Evolutionary conservation across 331 rosid species (phyloP), one percentile per base, ranked within the genome.

Genomic region (Malus hybrid): DNA sequence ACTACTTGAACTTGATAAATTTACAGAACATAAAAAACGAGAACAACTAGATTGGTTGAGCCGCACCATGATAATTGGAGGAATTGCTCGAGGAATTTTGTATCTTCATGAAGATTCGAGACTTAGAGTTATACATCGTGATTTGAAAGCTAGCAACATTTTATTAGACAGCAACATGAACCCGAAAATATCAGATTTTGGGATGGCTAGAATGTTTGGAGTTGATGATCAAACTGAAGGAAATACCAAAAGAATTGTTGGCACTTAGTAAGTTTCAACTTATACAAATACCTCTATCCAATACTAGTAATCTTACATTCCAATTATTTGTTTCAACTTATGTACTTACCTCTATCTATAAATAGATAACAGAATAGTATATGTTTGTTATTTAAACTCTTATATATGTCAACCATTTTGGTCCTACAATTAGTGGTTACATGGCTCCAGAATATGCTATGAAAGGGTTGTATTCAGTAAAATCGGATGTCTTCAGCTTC

Each of bases 371-470:
- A 10, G 5, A 42, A 42, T 0, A 42, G 48, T 56, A 18, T 8
- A n/a, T 56, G 0, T 58, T n/a, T 24, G 24, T 6, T 5, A 0
- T 10, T 10, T 20, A 8, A 58, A 20, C 28, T 58, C 16, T 20
- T 0, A 20, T 58, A 10, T 42, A 42, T 10, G 5, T 20, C 15
- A 58, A 58, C 26, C 22, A 10, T 58, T 58, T 20, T 7, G 1
- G 14, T 33, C 6, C 22, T 66, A 6, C 68, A 58, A 42, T 29
- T 36, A 85, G 93, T 70, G 93, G 96, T 5, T 90, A 90, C 4
- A 88, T 87, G 85, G 79, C 97, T 57, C 93, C 93, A 3, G 90
- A 91, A 36, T 91, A 90, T 77, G 90, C 87, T 39, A 82, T 88
- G 87, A 63, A 70, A 18, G 89, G 89, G 75, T 42, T 82, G 19